Evolutionary conservation across 305 asterid species (phyloP).

Genomic region (Vinca major): DNA sequence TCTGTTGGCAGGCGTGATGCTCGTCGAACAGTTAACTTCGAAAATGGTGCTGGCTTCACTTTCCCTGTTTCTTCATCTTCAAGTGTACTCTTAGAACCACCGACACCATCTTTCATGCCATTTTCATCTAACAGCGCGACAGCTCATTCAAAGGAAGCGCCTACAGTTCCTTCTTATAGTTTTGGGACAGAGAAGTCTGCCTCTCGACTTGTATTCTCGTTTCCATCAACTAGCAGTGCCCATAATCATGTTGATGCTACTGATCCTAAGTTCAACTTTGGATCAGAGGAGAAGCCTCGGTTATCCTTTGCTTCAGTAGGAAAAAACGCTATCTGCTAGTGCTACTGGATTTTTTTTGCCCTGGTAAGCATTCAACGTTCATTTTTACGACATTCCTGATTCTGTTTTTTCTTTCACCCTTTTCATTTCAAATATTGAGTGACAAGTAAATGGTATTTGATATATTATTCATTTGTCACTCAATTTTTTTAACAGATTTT

Average conservation of each 20-base stretch:
- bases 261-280: constrained; percentile 62
- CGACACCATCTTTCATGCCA: constrained; percentile 72
- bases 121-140: constrained; percentile 22
- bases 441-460: not conserved
- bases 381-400: not conserved
- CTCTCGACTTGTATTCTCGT: constrained; percentile 51
- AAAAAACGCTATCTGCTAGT: constrained; percentile 52
- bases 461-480: not conserved
- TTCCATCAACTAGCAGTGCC: constrained; percentile 55
- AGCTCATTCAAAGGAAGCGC: constrained; percentile 31
- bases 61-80: constrained; percentile 60
- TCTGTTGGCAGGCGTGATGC: constrained; percentile 37
- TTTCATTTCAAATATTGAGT: not conserved
- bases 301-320: constrained; percentile 53
- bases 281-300: constrained; percentile 46
- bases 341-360: constrained; percentile 26
- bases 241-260: constrained; percentile 29
- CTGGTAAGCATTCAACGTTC: not conserved
- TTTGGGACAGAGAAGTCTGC: constrained; percentile 47
- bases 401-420: not conserved
- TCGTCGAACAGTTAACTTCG: constrained; percentile 24
- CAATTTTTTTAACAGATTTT: not conserved
- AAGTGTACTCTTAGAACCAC: constrained; percentile 59
- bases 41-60: constrained; percentile 53
- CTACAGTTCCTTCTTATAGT: constrained; percentile 45